Conservation (phyloP, 148 eudicot species). For the Camellia lanceoleosa region DNA sequence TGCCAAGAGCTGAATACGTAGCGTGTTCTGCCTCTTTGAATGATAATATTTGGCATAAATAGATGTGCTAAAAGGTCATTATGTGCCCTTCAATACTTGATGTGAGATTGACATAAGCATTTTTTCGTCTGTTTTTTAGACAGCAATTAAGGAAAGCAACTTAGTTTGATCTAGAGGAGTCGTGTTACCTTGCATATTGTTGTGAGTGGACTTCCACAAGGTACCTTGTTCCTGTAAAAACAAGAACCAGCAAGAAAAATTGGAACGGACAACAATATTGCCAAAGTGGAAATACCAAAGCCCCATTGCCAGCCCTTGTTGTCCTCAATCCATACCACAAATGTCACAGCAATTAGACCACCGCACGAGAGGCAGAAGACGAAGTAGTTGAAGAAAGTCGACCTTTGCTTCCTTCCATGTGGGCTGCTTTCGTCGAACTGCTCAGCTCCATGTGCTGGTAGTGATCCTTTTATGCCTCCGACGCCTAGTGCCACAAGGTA, state of each 20-base stretch:
- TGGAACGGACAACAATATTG: conserved; percentile 68
- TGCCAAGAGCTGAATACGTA: too few species aligned
- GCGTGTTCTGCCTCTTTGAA: too few species aligned
- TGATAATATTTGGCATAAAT: too few species aligned
- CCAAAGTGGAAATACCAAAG: conserved; percentile 62
- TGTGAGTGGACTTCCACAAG: conserved; percentile 82
- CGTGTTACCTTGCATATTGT: conserved; percentile 69
- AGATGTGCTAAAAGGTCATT: too few species aligned
- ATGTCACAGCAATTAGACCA: conserved; percentile 80
- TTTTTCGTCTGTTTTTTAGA: too few species aligned
- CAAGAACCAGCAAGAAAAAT: conserved; percentile 63
- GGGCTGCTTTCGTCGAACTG: conserved; percentile 73
- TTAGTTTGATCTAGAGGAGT: too few species aligned
- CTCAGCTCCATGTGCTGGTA: conserved; percentile 88
- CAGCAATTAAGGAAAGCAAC: too few species aligned
- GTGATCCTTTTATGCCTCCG: conserved; percentile 89
- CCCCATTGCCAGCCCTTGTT: conserved; percentile 99
- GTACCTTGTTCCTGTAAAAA: conserved; percentile 67
- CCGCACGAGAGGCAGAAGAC: conserved; percentile 81
- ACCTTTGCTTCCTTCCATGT: conserved; percentile 68
- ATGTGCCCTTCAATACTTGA: too few species aligned
- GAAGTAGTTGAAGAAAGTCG: conserved; percentile 89
- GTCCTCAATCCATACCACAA: conserved; percentile 94
- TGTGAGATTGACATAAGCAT: too few species aligned
- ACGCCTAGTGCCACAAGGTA: conserved; percentile 74